A percentile compares a stretch with the other conserved stretches of the same genome.
Conservation (phyloP, 1,284 basidiomycete genomes). For the Microbotryomycetes sp. region DNA sequence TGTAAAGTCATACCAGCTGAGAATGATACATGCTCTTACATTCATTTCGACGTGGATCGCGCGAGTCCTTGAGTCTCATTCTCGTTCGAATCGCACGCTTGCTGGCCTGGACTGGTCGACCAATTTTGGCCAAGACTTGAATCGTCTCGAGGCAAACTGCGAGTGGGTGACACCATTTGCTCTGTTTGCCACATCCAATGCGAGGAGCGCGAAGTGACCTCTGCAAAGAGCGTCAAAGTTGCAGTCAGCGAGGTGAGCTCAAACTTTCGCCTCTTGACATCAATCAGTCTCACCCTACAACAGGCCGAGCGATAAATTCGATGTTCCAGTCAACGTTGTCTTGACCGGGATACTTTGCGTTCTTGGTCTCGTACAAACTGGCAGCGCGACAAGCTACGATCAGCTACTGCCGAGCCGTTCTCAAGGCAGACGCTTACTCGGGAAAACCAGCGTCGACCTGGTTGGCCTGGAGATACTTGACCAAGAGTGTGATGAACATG, state of each 20-base stretch:
- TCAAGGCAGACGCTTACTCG: constrained; percentile 39
- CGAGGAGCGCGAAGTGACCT: constrained; percentile 42
- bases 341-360: constrained; percentile 29
- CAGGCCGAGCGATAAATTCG: constrained; percentile 41
- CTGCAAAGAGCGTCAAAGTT: not conserved
- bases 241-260: not conserved
- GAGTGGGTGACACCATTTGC: constrained; percentile 35
- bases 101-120: not conserved
- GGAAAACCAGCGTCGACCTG: constrained; percentile 42
- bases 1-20: too few species aligned
- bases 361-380: constrained; percentile 34
- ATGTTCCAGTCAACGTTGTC: constrained; percentile 36
- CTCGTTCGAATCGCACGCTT: not conserved
- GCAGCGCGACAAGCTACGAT: not conserved
- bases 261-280: not conserved
- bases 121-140: not conserved
- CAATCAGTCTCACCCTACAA: constrained; percentile 33
- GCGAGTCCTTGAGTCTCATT: too few species aligned
- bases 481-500: constrained; percentile 39
- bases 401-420: constrained; percentile 3
- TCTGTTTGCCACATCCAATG: constrained; percentile 39
- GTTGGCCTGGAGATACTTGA: constrained; percentile 37
- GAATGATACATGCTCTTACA: too few species aligned
- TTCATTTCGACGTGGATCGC: too few species aligned
- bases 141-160: constrained; percentile 7